These are phyloP conservation scores for Carallia pectinifolia DNA, from an alignment of 345 rosid genomes.

Conservation along the genomic window DNA sequence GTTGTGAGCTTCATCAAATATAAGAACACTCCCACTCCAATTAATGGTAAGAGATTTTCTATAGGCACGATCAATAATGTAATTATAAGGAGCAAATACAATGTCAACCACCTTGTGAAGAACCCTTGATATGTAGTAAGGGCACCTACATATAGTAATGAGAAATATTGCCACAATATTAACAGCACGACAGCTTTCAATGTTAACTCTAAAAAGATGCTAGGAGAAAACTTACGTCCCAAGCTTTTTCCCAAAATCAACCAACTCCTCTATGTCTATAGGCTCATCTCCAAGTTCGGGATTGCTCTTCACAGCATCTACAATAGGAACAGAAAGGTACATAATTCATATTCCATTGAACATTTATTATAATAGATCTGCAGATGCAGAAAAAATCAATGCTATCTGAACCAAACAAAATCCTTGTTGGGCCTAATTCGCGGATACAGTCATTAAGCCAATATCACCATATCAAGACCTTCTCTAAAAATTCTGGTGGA, in stretches of 20 bases:
- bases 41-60: conserved; percentile 60
- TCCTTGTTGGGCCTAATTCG: neutral
- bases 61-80: conserved; percentile 70
- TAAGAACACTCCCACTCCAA: conserved; percentile 68
- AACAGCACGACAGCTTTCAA: conserved; percentile 2
- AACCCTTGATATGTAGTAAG: conserved; percentile 79
- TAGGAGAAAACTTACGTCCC: conserved; percentile 63
- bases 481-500: neutral
- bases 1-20: conserved; percentile 98
- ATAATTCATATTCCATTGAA: neutral
- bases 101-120: conserved; percentile 85
- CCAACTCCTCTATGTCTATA: conserved; percentile 90
- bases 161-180: conserved; percentile 16
- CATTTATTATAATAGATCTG: neutral
- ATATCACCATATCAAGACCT: neutral
- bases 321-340: conserved; percentile 21
- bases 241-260: conserved; percentile 64
- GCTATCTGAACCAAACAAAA: neutral
- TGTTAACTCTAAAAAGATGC: neutral
- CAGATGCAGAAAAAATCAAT: neutral
- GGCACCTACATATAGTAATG: conserved; percentile 60
- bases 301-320: conserved; percentile 67
- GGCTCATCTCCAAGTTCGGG: conserved; percentile 85
- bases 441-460: neutral
- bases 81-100: conserved; percentile 89